phyloP scores from a whole-genome alignment of 768 basidiomycete species.

The Lentinula aciculospora region DNA sequence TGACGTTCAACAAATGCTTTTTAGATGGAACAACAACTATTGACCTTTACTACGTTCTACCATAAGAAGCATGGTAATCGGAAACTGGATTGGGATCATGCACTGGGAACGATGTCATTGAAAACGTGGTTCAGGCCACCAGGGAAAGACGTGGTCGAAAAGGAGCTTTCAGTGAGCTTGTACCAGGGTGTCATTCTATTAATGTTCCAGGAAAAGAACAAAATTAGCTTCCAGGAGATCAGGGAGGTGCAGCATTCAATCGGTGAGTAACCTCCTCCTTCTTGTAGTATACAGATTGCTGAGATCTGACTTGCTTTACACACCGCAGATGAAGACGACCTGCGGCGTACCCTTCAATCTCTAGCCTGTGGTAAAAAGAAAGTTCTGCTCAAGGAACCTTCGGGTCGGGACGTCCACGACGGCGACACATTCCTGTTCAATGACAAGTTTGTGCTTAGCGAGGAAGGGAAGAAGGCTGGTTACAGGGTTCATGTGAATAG shows the following conservation, averaged over 20 bases:
- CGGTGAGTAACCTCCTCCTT: background rate
- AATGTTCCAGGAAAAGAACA: constrained; percentile 70
- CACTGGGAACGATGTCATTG: constrained; percentile 78
- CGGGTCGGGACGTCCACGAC: constrained; percentile 71
- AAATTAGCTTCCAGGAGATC: constrained; percentile 64
- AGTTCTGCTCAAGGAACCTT: constrained; percentile 76
- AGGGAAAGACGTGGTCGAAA: constrained; percentile 24
- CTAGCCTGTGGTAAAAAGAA: constrained; percentile 88
- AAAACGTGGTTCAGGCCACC: constrained; percentile 62
- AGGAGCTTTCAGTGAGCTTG: constrained; percentile 88
- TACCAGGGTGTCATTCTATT: constrained; percentile 87
- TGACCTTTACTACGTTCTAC: constrained; percentile 65
- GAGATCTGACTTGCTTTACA: constrained; percentile 9
- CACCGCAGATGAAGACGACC: constrained; percentile 57
- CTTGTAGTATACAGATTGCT: background rate
- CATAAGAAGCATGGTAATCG: constrained; percentile 70
- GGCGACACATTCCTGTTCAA: constrained; percentile 81
- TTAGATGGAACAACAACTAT: constrained; percentile 73
- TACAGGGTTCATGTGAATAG: constrained; percentile 89
- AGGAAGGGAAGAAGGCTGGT: constrained; percentile 43
- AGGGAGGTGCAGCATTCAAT: background rate
- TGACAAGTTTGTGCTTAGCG: constrained; percentile 52
- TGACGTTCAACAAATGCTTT: constrained; percentile 10
- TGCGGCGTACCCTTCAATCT: constrained; percentile 85
- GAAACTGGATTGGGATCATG: constrained; percentile 80